Conservation (phyloP, 176 grass and related monocot genomes). For the Cenchrus fungigraminus region DNA sequence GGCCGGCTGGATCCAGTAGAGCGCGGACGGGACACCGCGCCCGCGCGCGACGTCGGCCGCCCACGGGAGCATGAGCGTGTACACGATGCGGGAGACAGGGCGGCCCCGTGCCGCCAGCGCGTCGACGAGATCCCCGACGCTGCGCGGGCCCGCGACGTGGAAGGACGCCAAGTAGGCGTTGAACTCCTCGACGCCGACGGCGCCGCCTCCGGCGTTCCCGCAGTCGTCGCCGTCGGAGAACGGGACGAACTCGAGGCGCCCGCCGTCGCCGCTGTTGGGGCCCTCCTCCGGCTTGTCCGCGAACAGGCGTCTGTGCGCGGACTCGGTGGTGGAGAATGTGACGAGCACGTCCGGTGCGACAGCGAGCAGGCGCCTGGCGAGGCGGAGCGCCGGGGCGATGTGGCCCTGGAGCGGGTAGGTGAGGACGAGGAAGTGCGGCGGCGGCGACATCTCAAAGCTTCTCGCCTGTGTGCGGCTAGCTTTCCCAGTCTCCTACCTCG, state of each 20-base stretch:
- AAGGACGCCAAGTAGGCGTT: slow-evolving; percentile 46
- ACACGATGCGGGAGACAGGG: slow-evolving; percentile 57
- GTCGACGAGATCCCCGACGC: slow-evolving; percentile 37
- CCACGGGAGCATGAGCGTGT: slow-evolving; percentile 66
- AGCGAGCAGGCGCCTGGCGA: slow-evolving; percentile 48
- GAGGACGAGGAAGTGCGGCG: slow-evolving; percentile 63
- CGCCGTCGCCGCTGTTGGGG: neutral
- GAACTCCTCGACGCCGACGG: neutral
- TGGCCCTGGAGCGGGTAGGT: slow-evolving; percentile 74
- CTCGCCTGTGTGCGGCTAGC: neutral
- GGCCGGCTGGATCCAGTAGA: slow-evolving; percentile 82
- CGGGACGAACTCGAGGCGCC: slow-evolving; percentile 47
- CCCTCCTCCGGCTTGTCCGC: neutral
- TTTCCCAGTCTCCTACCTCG: neutral
- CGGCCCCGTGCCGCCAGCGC: slow-evolving; percentile 43
- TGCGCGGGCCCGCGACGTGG: slow-evolving; percentile 19
- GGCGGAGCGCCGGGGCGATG: slow-evolving; percentile 71
- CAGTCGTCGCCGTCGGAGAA: slow-evolving; percentile 53
- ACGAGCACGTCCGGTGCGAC: slow-evolving; percentile 39
- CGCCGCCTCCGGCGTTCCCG: slow-evolving; percentile 5
- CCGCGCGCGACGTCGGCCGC: slow-evolving; percentile 47
- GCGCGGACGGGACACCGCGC: slow-evolving; percentile 50
- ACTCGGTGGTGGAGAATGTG: slow-evolving; percentile 61
- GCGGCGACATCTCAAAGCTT: neutral
- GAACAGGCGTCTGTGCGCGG: slow-evolving; percentile 61